phyloP scores from a whole-genome alignment of 106 monocot species.

The Hemerocallis citrina region DNA sequence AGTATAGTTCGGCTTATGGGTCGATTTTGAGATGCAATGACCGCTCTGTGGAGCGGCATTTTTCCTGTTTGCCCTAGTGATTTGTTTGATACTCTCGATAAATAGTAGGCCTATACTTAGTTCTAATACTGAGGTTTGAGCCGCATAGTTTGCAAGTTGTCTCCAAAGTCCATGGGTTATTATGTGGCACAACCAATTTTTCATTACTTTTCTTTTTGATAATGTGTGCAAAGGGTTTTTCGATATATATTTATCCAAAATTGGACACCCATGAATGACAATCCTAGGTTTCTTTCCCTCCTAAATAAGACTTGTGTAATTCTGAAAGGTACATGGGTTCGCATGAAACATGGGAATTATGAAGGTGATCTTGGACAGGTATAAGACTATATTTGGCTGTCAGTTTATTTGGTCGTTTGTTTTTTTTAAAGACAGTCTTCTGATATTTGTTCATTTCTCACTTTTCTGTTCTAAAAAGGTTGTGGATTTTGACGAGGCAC shows the following conservation, averaged over 20 bases:
- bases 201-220: too few species aligned
- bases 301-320: slow-evolving; percentile 43
- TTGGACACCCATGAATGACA: slow-evolving; percentile 44
- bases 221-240: slow-evolving; percentile 90
- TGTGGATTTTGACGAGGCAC: slow-evolving; percentile 45
- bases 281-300: slow-evolving; percentile 53
- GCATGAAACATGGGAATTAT: slow-evolving; percentile 80
- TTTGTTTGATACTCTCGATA: too few species aligned
- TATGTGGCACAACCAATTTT: too few species aligned
- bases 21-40: too few species aligned
- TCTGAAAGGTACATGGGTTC: slow-evolving; percentile 74
- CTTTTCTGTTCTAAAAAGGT: slow-evolving; percentile 43
- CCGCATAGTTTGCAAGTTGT: too few species aligned
- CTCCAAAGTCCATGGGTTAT: too few species aligned
- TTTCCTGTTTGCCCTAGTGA: too few species aligned
- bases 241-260: slow-evolving; percentile 46
- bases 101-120: too few species aligned
- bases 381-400: not conserved
- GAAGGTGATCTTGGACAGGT: slow-evolving; percentile 97
- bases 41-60: too few species aligned
- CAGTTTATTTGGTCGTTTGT: slow-evolving; percentile 4
- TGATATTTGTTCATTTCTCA: not conserved
- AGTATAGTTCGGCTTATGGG: too few species aligned
- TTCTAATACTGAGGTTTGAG: too few species aligned
- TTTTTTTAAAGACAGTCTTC: not conserved